phyloP scores from a whole-genome alignment of 805 yeast species.

The Tetrapisispora pingtungensis region DNA sequence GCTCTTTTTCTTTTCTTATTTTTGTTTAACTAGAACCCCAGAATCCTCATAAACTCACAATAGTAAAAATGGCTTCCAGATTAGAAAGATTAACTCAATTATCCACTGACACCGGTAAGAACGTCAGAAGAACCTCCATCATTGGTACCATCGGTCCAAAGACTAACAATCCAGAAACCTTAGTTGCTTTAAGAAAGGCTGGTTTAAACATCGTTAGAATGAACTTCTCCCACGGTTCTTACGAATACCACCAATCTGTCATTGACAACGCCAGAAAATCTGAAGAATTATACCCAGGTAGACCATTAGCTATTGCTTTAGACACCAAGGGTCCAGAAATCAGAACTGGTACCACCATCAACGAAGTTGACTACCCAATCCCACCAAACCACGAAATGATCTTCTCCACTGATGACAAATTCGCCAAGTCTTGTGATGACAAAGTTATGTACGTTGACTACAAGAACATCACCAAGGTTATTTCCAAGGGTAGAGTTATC shows the following conservation, averaged over 20 bases:
- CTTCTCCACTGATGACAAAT: slow-evolving; percentile 83
- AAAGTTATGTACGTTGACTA: slow-evolving; percentile 84
- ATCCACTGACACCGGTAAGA: slow-evolving; percentile 69
- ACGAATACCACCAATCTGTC: slow-evolving; percentile 95
- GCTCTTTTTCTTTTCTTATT: background rate
- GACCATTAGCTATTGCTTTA: slow-evolving; percentile 96
- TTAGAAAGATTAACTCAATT: slow-evolving; percentile 78
- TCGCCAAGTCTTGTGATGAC: slow-evolving; percentile 63
- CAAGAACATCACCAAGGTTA: slow-evolving; percentile 92
- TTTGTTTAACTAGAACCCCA: background rate
- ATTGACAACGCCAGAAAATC: slow-evolving; percentile 94
- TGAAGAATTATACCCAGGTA: slow-evolving; percentile 80
- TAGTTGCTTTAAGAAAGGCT: slow-evolving; percentile 86
- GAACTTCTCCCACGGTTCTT: slow-evolving; percentile 98
- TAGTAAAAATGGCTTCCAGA: slow-evolving; percentile 31
- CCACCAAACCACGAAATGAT: slow-evolving; percentile 80
- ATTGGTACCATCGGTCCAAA: slow-evolving; percentile 99
- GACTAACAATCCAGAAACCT: slow-evolving; percentile 79
- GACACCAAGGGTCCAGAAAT: slow-evolving; percentile 99
- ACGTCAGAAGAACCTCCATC: slow-evolving; percentile 87
- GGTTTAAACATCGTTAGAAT: slow-evolving; percentile 96
- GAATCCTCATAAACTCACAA: slow-evolving; percentile 3
- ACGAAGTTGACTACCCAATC: slow-evolving; percentile 73
- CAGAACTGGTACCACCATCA: slow-evolving; percentile 92
- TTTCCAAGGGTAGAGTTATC: slow-evolving; percentile 77